Evolutionary conservation across 2,329 filamentous ascomycete genomes (phyloP).

Genomic region (Pseudogymnoascus sp.): DNA sequence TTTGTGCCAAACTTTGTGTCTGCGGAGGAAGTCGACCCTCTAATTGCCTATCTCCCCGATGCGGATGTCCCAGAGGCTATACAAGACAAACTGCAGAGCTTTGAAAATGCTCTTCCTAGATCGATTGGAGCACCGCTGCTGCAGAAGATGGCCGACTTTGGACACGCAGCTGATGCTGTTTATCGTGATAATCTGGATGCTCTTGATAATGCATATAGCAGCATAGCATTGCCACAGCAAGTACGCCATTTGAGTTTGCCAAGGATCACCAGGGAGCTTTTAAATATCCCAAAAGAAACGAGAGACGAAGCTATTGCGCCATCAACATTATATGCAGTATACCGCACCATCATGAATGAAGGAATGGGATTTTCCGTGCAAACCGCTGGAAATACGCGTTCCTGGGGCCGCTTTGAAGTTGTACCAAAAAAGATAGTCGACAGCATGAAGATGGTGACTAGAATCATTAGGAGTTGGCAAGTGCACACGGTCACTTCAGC

Average conservation of each 20-base stretch:
- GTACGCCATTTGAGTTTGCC: slow-evolving; percentile 24
- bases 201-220: slow-evolving; percentile 42
- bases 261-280: not conserved
- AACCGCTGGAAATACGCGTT: not conserved
- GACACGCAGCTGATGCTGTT: slow-evolving; percentile 36
- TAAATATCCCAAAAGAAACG: not conserved
- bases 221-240: slow-evolving; percentile 37
- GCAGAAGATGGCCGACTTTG: slow-evolving; percentile 36
- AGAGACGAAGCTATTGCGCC: not conserved
- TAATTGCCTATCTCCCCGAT: slow-evolving; percentile 40
- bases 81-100: slow-evolving; percentile 29
- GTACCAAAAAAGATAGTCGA: slow-evolving; percentile 3
- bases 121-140: slow-evolving; percentile 39
- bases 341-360: slow-evolving; percentile 3
- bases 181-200: slow-evolving; percentile 39
- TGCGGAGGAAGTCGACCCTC: slow-evolving; percentile 33
- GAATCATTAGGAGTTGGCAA: slow-evolving; percentile 1
- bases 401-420: slow-evolving; percentile 5
- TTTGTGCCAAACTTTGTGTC: slow-evolving; percentile 39
- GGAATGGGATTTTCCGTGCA: not conserved
- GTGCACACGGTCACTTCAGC: not conserved
- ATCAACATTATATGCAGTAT: slow-evolving; percentile 4
- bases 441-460: not conserved
- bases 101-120: slow-evolving; percentile 37
- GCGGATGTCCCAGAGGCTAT: slow-evolving; percentile 30